phyloP scores from a whole-genome alignment of 2,329 filamentous ascomycete genomes.

The Thielaviopsis musarum region DNA sequence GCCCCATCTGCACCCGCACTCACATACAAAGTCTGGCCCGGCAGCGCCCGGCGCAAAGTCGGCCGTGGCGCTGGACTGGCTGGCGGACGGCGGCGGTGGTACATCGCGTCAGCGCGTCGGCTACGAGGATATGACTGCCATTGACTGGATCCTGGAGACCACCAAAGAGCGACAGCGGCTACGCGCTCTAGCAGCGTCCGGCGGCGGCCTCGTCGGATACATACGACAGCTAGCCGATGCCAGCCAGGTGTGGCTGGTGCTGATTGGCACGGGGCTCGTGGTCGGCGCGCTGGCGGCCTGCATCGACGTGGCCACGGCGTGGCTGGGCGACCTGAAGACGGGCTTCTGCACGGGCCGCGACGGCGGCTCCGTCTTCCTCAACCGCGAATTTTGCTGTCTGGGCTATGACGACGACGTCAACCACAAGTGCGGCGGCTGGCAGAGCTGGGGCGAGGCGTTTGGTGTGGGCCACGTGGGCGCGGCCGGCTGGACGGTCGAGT shows the following conservation, averaged over 20 bases:
- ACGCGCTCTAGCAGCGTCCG: conserved; percentile 54
- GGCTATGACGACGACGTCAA: conserved; percentile 75
- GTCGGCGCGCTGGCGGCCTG: conserved; percentile 72
- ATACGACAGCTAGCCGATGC: conserved; percentile 59
- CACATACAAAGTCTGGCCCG: neutral
- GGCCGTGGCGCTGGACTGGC: conserved; percentile 54
- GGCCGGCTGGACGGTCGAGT: conserved; percentile 70
- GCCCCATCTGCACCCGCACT: neutral
- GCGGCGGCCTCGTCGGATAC: conserved; percentile 54
- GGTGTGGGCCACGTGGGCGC: conserved; percentile 41
- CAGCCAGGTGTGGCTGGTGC: conserved; percentile 80
- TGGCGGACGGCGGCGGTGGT: conserved; percentile 64
- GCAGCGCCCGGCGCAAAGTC: conserved; percentile 24
- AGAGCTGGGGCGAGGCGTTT: conserved; percentile 63
- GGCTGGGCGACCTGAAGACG: conserved; percentile 82
- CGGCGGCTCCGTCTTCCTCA: conserved; percentile 79
- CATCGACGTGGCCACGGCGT: conserved; percentile 83
- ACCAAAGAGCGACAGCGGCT: conserved; percentile 85
- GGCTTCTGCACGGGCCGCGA: conserved; percentile 70
- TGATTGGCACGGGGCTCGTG: conserved; percentile 70
- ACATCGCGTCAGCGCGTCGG: conserved; percentile 50
- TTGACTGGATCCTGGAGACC: conserved; percentile 99
- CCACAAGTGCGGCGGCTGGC: conserved; percentile 74
- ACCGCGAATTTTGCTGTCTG: conserved; percentile 82
- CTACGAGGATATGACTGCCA: conserved; percentile 91